Evolutionary conservation across 106 monocot genomes (phyloP).

Genomic region (Cymbidium sinense): DNA sequence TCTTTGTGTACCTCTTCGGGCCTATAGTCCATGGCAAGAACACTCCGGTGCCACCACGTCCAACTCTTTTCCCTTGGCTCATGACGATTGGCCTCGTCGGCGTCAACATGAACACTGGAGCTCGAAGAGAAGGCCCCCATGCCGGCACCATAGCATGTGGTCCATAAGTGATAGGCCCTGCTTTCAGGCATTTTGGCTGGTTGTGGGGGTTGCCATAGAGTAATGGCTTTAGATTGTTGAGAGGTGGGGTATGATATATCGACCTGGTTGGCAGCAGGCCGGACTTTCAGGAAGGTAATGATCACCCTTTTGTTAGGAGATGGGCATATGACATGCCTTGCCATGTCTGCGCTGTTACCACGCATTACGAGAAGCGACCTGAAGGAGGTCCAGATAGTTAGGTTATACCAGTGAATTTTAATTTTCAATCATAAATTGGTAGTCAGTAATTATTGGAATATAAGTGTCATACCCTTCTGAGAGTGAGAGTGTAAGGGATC

Average conservation of each 20-base stretch:
- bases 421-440: neutral
- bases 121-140: conserved; percentile 40
- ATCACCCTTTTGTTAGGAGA: conserved; percentile 59
- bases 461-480: conserved; percentile 55
- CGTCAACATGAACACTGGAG: conserved; percentile 28
- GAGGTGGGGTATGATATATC: conserved; percentile 7
- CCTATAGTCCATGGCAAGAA: conserved; percentile 64
- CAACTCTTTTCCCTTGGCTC: conserved; percentile 13
- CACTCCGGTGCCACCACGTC: conserved; percentile 45
- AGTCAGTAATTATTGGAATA: neutral
- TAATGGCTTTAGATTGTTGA: conserved; percentile 26
- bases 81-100: conserved; percentile 16
- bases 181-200: conserved; percentile 8
- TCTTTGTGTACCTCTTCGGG: conserved; percentile 61
- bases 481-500: conserved; percentile 67
- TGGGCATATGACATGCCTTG: conserved; percentile 88
- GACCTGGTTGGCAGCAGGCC: conserved; percentile 22
- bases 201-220: conserved; percentile 46
- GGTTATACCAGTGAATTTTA: neutral
- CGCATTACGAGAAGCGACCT: conserved; percentile 99
- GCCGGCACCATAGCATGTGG: conserved; percentile 33
- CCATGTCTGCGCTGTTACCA: conserved; percentile 95
- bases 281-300: conserved; percentile 76
- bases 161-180: conserved; percentile 20
- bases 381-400: neutral